These are phyloP conservation scores for Ascochyta rabiei DNA, from an alignment of 2,329 filamentous ascomycete genomes.

Conservation along the genomic window DNA sequence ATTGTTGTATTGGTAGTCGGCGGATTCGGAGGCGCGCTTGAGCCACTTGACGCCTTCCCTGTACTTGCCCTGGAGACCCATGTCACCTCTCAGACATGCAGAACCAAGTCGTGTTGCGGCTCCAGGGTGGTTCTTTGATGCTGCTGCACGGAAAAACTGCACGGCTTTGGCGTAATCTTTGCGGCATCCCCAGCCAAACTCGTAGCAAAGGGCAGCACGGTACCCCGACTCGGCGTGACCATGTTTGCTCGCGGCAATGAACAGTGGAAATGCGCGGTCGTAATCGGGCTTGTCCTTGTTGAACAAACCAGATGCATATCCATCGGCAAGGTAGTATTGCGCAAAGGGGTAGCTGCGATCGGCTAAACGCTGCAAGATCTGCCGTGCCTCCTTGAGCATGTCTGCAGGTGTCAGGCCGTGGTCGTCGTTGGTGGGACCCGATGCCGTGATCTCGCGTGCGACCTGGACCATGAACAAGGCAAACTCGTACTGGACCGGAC, in stretches of 20 bases:
- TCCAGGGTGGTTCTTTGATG: conserved; percentile 92
- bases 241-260: conserved; percentile 92
- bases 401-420: conserved; percentile 56
- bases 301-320: conserved; percentile 91
- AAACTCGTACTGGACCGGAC: conserved; percentile 92
- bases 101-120: conserved; percentile 91
- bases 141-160: conserved; percentile 88
- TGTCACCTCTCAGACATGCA: conserved; percentile 86
- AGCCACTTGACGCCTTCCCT: conserved; percentile 95
- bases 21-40: conserved; percentile 87
- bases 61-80: conserved; percentile 82
- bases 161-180: conserved; percentile 90
- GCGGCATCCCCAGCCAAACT: conserved; percentile 95
- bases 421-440: conserved; percentile 35
- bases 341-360: conserved; percentile 94
- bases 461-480: conserved; percentile 92
- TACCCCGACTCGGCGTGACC: conserved; percentile 96
- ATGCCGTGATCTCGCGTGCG: conserved; percentile 71
- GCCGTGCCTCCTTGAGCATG: conserved; percentile 87
- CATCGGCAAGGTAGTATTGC: conserved; percentile 96
- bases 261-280: conserved; percentile 88
- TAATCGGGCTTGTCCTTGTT: conserved; percentile 93
- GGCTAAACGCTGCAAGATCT: conserved; percentile 83
- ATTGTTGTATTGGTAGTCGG: conserved; percentile 88
- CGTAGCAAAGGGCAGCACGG: conserved; percentile 90